Base-by-base conservation (phyloP, 2,329 filamentous ascomycete genomes). In the Claviceps capensis region DNA sequence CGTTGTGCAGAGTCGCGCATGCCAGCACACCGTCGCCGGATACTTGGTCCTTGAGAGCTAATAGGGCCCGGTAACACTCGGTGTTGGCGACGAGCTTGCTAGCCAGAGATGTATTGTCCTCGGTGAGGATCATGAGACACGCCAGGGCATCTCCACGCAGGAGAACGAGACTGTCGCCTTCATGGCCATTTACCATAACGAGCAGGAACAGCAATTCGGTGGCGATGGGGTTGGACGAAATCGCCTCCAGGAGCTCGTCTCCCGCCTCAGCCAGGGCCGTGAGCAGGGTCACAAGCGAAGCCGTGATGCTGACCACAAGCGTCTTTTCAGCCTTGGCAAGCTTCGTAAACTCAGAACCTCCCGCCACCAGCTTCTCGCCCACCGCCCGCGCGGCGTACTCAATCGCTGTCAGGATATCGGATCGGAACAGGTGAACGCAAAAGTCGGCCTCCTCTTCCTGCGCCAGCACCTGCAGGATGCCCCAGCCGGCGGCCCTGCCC, bases 361-460 rank as follows among this genome's bases (percentile, higher is more conserved):
- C 63, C 43, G 68, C 61, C 40, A 69, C 56, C 17, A 78, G 62
- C 51, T 70, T 71, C 34, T 72, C 69, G 2, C 67, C 64, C 40
- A 74, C 77, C 55, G 72, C 71, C 50, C 71, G 71, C 49, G 73
- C 67, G 14, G 79, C 79, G 61, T 76, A 74, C 53, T 78, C 73
- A 53, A 84, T 72, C 19, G 81, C 78, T 30, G 77, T 79, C 54
- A 85, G 60, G 14, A 83, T 65, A 62, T 84, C 81, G 30, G 77
- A 68, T 44, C 82, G 70, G 59, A 76, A 84, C 53, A 86, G 63
- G 58, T 85, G 81, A 19, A 85, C 69, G 56, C 79, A 82, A 54
- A 85, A 85, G 59, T 84, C 82, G 13, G 76, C 69, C 58, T 83
- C 81, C 62, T 85, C 82, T 60, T 83, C 77, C 55, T 77, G 69